Base-by-base conservation (phyloP, 1,139 yeast genomes). In the Eremothecium sinecaudum region DNA sequence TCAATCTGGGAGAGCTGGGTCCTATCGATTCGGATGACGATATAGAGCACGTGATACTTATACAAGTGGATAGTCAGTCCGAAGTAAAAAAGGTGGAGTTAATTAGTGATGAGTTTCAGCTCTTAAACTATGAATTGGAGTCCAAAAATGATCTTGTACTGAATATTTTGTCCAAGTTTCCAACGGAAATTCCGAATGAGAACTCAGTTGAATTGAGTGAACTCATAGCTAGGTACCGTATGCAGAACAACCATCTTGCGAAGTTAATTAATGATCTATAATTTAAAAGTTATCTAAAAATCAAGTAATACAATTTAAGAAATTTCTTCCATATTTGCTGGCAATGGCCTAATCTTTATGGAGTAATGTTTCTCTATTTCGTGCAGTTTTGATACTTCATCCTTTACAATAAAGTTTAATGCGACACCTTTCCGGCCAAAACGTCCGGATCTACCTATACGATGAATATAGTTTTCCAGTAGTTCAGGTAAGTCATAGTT, bases 401-500 rank as follows among this genome's bases (percentile, higher is more conserved):
- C 78, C 34, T 63, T 68, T 4, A 95, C 83, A 36, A 84, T 71
- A 53, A 90, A 80, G 58, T 83, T 87, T 39, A 87, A 80, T 11
- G 97, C 96, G 33, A 79, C 86, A 57, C 98, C 98, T 58, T 84
- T 86, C 56, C 97, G 73, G 21, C 97, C 97, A 63, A 87, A 87
- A 51, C 98, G 72, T 4, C 97, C 96, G 9, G 94, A 81, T 53
- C 96, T 73, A 41, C 96, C 98, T 43, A 90, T 87, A 54, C 97
- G 71, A 60, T 87, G 98, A 42, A 87, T 74, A 56, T 87, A 87
- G 62, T 83, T 87, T 56, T 86, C 97, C 53, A 75, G 73, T 56
- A 80, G 90, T 33, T 66, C 60, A 1, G 97, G 97, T 44, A 90
- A 61, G 57, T 87, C 97, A 60, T 84, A 90, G 62, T 87, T 90